Evolutionary conservation across 2,329 filamentous ascomycete species (phyloP), one percentile per base, ranked within the genome.

Genomic region (Massarina eburnea): DNA sequence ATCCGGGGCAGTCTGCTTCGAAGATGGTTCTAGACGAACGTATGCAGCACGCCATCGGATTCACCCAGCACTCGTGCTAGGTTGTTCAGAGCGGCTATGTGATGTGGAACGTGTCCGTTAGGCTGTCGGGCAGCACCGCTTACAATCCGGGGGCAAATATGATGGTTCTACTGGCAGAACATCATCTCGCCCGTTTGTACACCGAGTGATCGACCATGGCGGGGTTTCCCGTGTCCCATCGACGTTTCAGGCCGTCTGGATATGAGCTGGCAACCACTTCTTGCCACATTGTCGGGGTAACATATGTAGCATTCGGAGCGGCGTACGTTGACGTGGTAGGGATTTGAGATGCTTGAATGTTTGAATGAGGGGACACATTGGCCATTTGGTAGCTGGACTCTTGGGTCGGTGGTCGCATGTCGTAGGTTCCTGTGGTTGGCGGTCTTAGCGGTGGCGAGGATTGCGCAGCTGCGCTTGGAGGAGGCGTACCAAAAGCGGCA

Each of bases 401-500:
- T 49, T 68, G 65, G 8, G 26, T 8, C 8, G 67, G 59, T 17
- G 60, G 58, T 44, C 68, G 64, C 45, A 67, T 47, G 39, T 72
- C 69, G 54, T 68, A 71, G 42, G 52, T 70, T 51, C 68, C 68
- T 71, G 68, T 43, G 51, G 67, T 63, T 46, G 65, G 68, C 51
- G 71, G 70, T 67, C 68, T 71, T 66, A 71, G 64, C 64, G 72
- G 71, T 54, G 73, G 73, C 42, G 73, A 72, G 26, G 71, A 69
- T 57, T 73, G 72, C 37, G 71, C 70, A 41, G 70, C 66, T 43
- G 68, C 61, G 60, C 64, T 71, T 49, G 69, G 61, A 58, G 71
- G 66, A 62, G 72, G 66, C 70, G 85, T 88, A 77, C 90, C 89
- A 75, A 96, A 97, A 55, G 92, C 91, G 64, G 88, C 85, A 71